phyloP scores from a whole-genome alignment of 805 yeast species.

The Torulaspora gathmanii region DNA sequence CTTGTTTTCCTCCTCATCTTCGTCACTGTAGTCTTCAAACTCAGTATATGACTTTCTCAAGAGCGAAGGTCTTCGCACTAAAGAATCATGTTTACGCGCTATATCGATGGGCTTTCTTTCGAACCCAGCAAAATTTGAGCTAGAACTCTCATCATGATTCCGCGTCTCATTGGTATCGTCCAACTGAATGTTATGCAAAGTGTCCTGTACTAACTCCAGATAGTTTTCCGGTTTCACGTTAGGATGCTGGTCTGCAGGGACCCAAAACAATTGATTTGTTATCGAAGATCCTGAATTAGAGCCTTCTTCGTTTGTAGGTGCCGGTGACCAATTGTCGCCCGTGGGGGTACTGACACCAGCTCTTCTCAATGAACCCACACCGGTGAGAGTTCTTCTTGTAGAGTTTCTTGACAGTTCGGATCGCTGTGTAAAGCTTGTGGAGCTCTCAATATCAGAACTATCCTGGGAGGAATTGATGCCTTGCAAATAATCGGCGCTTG shows the following conservation, averaged over 20 bases:
- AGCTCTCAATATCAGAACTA: not conserved
- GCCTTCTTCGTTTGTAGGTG: not conserved
- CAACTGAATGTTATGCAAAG: conserved; percentile 31
- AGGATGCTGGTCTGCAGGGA: conserved; percentile 92
- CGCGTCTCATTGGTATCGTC: conserved; percentile 25
- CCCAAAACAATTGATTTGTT: conserved; percentile 70
- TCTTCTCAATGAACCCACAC: conserved; percentile 24
- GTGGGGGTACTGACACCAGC: conserved; percentile 16
- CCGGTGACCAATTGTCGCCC: conserved; percentile 8
- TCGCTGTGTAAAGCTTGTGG: not conserved
- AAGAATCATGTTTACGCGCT: conserved; percentile 25
- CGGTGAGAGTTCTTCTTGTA: conserved; percentile 22
- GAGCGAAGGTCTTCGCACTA: conserved; percentile 35
- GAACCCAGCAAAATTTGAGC: conserved; percentile 23
- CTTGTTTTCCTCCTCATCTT: conserved; percentile 24
- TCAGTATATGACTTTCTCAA: conserved; percentile 34
- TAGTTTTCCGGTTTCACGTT: conserved; percentile 90
- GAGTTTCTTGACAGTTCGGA: conserved; percentile 1
- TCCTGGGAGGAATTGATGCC: not conserved
- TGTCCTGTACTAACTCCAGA: conserved; percentile 55
- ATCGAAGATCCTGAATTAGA: conserved; percentile 11
- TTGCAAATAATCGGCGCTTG: conserved; percentile 29
- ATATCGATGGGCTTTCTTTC: conserved; percentile 31
- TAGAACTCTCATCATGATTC: conserved; percentile 11
- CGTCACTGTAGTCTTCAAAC: conserved; percentile 30